These are phyloP conservation scores for Neopestalotiopsis sp. DNA, from an alignment of 2,329 filamentous ascomycete species.

Conservation along the genomic window DNA sequence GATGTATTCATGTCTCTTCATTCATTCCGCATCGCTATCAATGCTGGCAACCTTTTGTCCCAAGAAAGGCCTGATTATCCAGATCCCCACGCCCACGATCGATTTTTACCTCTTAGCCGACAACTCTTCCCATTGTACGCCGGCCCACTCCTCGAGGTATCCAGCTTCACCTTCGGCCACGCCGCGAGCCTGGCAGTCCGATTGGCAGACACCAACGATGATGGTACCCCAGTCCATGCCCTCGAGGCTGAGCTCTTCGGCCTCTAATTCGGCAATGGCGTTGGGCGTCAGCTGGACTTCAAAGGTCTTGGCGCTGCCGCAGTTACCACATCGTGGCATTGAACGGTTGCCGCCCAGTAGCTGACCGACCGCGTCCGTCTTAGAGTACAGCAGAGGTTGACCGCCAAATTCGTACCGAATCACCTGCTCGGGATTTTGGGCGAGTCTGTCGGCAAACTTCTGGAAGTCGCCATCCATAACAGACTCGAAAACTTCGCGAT, in stretches of 20 bases:
- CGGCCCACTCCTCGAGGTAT: slow-evolving; percentile 95
- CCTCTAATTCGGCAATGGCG: slow-evolving; percentile 87
- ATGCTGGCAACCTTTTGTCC: not conserved
- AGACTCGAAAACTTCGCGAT: slow-evolving; percentile 76
- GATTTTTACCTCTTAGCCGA: slow-evolving; percentile 32
- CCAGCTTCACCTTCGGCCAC: slow-evolving; percentile 68
- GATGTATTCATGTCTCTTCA: not conserved
- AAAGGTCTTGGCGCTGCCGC: slow-evolving; percentile 78
- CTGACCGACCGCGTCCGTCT: slow-evolving; percentile 75
- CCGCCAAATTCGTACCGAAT: slow-evolving; percentile 82
- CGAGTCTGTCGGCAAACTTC: slow-evolving; percentile 78
- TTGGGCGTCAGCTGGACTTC: slow-evolving; percentile 93
- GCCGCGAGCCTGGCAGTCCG: slow-evolving; percentile 72
- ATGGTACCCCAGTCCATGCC: slow-evolving; percentile 99
- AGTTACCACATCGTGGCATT: slow-evolving; percentile 79
- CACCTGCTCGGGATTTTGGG: slow-evolving; percentile 82
- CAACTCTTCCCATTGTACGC: slow-evolving; percentile 95
- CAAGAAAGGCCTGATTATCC: too few relatives aligned
- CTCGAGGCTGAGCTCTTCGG: slow-evolving; percentile 72
- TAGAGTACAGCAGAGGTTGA: slow-evolving; percentile 78
- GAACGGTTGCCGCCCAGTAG: slow-evolving; percentile 53
- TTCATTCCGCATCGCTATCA: not conserved
- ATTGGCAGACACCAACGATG: slow-evolving; percentile 82
- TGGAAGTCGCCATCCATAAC: slow-evolving; percentile 78
- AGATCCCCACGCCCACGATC: not conserved